Conservation (phyloP, 441 rosid species). For the Populus hybrid region DNA sequence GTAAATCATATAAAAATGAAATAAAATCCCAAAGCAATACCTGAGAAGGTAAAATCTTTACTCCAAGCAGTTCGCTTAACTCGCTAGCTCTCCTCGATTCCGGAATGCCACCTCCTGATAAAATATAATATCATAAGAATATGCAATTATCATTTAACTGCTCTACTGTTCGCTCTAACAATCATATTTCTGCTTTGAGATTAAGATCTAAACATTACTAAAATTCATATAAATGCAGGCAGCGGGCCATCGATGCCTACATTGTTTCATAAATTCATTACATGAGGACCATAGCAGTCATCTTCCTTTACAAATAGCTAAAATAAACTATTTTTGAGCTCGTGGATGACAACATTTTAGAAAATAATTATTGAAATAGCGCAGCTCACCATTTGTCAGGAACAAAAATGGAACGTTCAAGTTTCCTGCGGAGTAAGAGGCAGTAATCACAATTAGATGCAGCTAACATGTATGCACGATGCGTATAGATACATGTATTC, state of each 20-base stretch:
- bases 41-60: constrained; percentile 49
- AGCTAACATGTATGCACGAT: background rate
- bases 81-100: constrained; percentile 47
- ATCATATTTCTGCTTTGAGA: background rate
- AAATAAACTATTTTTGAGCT: background rate
- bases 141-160: background rate
- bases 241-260: background rate
- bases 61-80: constrained; percentile 45
- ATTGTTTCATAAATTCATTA: background rate
- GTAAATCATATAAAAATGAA: background rate
- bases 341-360: background rate
- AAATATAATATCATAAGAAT: constrained; percentile 3
- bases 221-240: background rate
- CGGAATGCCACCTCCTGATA: constrained; percentile 54
- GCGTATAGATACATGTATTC: no score
- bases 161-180: background rate
- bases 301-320: background rate
- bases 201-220: no score
- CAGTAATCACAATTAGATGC: background rate
- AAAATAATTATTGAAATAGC: constrained; percentile 4
- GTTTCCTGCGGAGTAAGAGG: constrained; percentile 33
- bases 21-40: constrained; percentile 20
- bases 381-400: constrained; percentile 59
- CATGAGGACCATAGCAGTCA: background rate
- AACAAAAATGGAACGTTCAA: constrained; percentile 53